A percentile compares a stretch with the other conserved stretches of the same genome.
Evolutionary conservation across 163 green algal species (phyloP).

Genomic region (Prototheca stagnorum): DNA sequence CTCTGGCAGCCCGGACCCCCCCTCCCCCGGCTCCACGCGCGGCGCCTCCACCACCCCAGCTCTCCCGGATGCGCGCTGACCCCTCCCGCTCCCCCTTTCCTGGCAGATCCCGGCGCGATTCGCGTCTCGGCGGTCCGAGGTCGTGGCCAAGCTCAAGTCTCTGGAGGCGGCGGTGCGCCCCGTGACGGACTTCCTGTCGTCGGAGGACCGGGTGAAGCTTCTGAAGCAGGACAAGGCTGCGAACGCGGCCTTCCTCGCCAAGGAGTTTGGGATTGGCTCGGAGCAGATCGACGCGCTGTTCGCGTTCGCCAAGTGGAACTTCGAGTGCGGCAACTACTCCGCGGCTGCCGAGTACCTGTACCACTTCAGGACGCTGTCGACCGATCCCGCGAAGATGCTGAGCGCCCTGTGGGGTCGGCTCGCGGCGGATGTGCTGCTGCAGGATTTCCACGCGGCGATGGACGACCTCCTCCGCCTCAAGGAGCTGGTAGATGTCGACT

Average conservation of each 20-base stretch:
- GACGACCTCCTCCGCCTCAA: constrained; percentile 85
- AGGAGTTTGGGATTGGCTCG: constrained; percentile 68
- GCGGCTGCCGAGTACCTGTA: constrained; percentile 69
- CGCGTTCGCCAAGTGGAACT: constrained; percentile 95
- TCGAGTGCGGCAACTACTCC: constrained; percentile 96
- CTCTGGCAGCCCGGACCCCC: too few relatives aligned
- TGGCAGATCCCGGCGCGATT: constrained; percentile 48
- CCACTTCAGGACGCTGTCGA: constrained; percentile 74
- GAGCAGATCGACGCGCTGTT: constrained; percentile 92
- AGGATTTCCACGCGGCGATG: constrained; percentile 73
- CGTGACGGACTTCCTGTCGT: constrained; percentile 80
- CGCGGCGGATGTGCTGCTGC: constrained; percentile 77
- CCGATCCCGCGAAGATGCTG: constrained; percentile 59
- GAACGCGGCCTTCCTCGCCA: constrained; percentile 82
- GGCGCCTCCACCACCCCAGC: too few relatives aligned
- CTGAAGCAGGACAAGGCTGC: constrained; percentile 80
- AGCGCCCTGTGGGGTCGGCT: constrained; percentile 91
- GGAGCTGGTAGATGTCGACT: constrained; percentile 78
- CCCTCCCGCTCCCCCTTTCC: too few relatives aligned
- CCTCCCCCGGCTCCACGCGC: too few relatives aligned
- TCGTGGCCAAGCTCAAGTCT: constrained; percentile 43
- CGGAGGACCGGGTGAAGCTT: constrained; percentile 70
- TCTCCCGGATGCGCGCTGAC: too few relatives aligned
- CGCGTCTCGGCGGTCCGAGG: constrained; percentile 40
- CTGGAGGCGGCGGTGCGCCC: constrained; percentile 69